These are phyloP conservation scores for Pseudopithomyces maydicus DNA, from an alignment of 2,329 filamentous ascomycete genomes.

Conservation along the genomic window DNA sequence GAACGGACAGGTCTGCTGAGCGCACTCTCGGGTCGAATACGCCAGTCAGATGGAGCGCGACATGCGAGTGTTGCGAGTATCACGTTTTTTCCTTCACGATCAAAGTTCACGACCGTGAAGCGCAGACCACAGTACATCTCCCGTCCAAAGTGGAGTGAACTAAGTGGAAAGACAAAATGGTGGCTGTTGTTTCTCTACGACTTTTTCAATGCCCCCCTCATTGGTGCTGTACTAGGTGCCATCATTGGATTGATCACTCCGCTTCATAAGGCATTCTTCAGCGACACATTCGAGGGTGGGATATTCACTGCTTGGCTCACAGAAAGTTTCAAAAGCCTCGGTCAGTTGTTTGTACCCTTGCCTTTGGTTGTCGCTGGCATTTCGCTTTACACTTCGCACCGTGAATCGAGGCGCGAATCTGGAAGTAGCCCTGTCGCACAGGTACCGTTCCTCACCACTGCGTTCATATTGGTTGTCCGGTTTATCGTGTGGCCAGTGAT, in stretches of 20 bases:
- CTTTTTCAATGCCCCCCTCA: conserved; percentile 37
- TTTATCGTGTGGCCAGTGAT: conserved; percentile 35
- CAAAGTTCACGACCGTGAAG: conserved; percentile 26
- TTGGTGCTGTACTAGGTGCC: conserved; percentile 30
- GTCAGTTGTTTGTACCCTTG: conserved; percentile 32
- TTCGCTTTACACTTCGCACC: conserved; percentile 30
- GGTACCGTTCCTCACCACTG: conserved; percentile 23
- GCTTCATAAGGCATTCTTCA: conserved; percentile 33
- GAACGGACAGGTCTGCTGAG: conserved; percentile 23
- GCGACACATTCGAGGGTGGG: conserved; percentile 27
- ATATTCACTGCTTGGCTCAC: conserved; percentile 39
- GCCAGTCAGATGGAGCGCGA: conserved; percentile 7
- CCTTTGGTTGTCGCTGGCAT: conserved; percentile 37
- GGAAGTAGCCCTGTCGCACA: neutral
- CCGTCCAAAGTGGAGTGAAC: conserved; percentile 23
- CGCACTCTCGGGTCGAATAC: neutral
- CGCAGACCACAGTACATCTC: conserved; percentile 34
- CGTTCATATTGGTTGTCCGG: conserved; percentile 30
- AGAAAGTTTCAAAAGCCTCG: conserved; percentile 33
- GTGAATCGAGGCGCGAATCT: conserved; percentile 18
- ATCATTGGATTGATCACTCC: conserved; percentile 32
- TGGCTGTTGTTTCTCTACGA: conserved; percentile 38
- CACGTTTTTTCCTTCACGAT: conserved; percentile 39
- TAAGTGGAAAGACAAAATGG: conserved; percentile 32
- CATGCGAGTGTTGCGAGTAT: conserved; percentile 24